A percentile compares a stretch with the other conserved stretches of the same genome.
Evolutionary conservation across 1,139 yeast species (phyloP).

Genomic region (Suhomyces kunorum): DNA sequence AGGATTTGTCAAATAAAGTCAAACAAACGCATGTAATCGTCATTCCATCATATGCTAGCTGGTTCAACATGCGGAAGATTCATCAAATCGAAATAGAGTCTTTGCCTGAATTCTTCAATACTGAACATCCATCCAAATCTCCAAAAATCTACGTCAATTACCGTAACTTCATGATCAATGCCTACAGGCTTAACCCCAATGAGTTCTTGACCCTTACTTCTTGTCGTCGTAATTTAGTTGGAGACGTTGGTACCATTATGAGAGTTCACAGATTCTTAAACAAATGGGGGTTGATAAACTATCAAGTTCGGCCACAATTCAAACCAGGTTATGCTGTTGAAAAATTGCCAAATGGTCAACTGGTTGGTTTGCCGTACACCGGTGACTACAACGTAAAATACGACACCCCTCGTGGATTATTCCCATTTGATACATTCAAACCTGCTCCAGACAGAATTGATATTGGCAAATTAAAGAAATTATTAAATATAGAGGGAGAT

Average conservation of each 20-base stretch:
- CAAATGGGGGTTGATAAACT: slow-evolving; percentile 96
- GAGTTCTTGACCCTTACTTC: slow-evolving; percentile 93
- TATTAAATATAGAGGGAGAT: slow-evolving; percentile 31
- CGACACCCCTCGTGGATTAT: slow-evolving; percentile 93
- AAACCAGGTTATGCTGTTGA: slow-evolving; percentile 66
- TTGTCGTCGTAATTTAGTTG: slow-evolving; percentile 89
- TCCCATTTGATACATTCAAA: slow-evolving; percentile 85
- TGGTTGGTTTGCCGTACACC: slow-evolving; percentile 59
- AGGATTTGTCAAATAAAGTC: slow-evolving; percentile 14
- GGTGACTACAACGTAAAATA: slow-evolving; percentile 68
- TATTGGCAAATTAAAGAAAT: slow-evolving; percentile 54
- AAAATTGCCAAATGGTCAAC: slow-evolving; percentile 51
- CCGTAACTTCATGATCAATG: slow-evolving; percentile 90
- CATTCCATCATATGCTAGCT: slow-evolving; percentile 89
- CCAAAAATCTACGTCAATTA: slow-evolving; percentile 85
- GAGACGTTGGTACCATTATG: slow-evolving; percentile 93
- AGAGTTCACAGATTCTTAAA: slow-evolving; percentile 86
- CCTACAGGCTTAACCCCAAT: slow-evolving; percentile 88
- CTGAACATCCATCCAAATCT: slow-evolving; percentile 76
- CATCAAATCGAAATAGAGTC: slow-evolving; percentile 69
- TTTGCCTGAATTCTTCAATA: slow-evolving; percentile 85
- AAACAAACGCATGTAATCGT: slow-evolving; percentile 84
- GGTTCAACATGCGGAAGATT: slow-evolving; percentile 80
- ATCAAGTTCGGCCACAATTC: slow-evolving; percentile 76
- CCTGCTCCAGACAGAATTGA: slow-evolving; percentile 57